Conservation (phyloP, 768 basidiomycete genomes). For the Scleroderma citrinum region DNA sequence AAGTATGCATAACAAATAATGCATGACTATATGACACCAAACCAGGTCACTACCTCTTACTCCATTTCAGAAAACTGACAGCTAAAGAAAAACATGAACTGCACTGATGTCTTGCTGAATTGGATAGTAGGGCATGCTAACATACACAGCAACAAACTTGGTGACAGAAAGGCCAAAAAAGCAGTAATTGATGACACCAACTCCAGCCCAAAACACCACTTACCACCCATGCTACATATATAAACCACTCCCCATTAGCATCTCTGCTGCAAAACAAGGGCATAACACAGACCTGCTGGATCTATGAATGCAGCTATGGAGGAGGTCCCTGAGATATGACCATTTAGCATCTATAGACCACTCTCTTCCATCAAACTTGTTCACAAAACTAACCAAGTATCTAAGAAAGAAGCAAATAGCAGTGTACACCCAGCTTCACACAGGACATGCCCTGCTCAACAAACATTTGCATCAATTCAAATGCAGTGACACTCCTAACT, state of each 20-base stretch:
- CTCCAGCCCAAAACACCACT: neutral
- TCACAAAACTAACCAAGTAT: neutral
- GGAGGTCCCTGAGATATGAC: neutral
- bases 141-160: neutral
- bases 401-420: neutral
- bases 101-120: neutral
- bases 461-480: neutral
- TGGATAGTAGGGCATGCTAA: neutral
- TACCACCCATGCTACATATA: too few relatives aligned
- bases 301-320: neutral
- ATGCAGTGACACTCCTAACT: neutral
- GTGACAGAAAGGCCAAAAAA: neutral
- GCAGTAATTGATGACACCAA: too few relatives aligned
- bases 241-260: neutral
- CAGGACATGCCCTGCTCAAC: neutral
- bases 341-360: neutral
- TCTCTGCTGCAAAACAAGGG: neutral
- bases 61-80: too few relatives aligned
- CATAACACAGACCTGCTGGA: neutral
- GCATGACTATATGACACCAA: too few relatives aligned
- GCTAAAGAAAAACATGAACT: too few relatives aligned
- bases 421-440: neutral
- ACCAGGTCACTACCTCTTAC: too few relatives aligned
- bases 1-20: too few relatives aligned
- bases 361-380: neutral